Percentiles rank a stretch among this genome's conserved stretches.
These are phyloP conservation scores for Dillenia suffruticosa DNA, from an alignment of 164 flowering plant species.

Conservation along the genomic window DNA sequence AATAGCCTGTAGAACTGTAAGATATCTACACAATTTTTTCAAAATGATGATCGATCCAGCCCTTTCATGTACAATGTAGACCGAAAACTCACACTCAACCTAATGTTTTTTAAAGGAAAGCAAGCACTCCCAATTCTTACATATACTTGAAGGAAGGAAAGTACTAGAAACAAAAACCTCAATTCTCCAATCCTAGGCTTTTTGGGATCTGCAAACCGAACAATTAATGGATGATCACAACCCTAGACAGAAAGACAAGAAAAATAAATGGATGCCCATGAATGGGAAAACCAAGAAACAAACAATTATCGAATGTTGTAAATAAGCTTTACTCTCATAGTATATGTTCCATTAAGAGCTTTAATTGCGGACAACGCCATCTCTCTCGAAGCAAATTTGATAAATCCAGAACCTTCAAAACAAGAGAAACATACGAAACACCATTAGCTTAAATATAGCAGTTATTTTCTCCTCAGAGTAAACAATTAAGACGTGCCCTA, in stretches of 20 bases:
- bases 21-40: too few relatives aligned
- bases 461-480: too few relatives aligned
- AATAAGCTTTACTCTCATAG: slow-evolving; percentile 58
- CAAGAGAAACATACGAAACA: slow-evolving; percentile 2
- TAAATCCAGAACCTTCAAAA: slow-evolving; percentile 76
- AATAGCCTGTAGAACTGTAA: too few relatives aligned
- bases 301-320: neutral
- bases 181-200: slow-evolving; percentile 45
- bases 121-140: too few relatives aligned
- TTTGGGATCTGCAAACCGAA: slow-evolving; percentile 67
- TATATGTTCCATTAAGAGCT: slow-evolving; percentile 66
- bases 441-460: too few relatives aligned
- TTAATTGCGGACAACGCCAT: slow-evolving; percentile 91
- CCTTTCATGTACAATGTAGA: too few relatives aligned
- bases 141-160: too few relatives aligned
- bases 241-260: slow-evolving; percentile 30
- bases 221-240: slow-evolving; percentile 60
- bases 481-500: too few relatives aligned
- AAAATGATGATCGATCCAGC: too few relatives aligned
- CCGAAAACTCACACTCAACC: too few relatives aligned
- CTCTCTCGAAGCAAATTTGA: slow-evolving; percentile 61
- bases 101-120: too few relatives aligned
- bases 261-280: neutral
- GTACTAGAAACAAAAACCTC: slow-evolving; percentile 24
- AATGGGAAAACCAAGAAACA: neutral